A percentile compares a stretch with the other conserved stretches of the same genome.
phyloP scores from a whole-genome alignment of 305 asterid species.

The Fraxinus albicans region DNA sequence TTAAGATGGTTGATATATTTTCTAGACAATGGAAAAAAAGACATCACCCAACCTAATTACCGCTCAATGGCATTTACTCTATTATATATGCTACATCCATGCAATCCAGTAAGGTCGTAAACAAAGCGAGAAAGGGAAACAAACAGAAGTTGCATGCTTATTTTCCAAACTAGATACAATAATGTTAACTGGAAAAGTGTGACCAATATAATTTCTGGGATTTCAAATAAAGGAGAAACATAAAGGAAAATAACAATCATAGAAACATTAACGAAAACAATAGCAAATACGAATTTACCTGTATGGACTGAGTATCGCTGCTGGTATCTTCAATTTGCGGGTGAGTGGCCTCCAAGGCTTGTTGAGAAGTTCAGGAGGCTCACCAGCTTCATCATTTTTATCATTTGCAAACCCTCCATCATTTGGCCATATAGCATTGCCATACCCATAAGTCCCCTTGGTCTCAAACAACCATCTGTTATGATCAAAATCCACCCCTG shows the following conservation, averaged over 20 bases:
- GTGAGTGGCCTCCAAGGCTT: conserved; percentile 99
- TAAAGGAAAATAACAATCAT: background rate
- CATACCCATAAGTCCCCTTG: conserved; percentile 94
- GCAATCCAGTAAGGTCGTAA: background rate
- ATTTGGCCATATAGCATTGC: conserved; percentile 96
- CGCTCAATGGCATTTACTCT: background rate
- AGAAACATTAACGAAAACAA: background rate
- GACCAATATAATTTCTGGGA: background rate
- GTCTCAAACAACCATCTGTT: conserved; percentile 90
- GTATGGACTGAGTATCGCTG: conserved; percentile 85
- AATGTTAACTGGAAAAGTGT: background rate
- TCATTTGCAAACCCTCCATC: conserved; percentile 62
- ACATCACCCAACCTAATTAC: background rate
- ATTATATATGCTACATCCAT: background rate
- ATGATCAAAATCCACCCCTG: conserved; percentile 87
- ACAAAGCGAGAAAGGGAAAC: background rate
- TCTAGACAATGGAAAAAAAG: background rate
- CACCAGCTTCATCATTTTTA: conserved; percentile 47
- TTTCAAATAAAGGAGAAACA: conserved; percentile 7
- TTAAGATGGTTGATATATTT: background rate
- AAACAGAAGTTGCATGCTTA: background rate
- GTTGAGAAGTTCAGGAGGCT: conserved; percentile 59
- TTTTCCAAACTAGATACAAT: background rate
- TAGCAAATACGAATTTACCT: conserved; percentile 45
- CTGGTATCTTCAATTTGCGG: conserved; percentile 82